Base-by-base conservation (phyloP, 2,329 filamentous ascomycete genomes). In the Neurospora crassa region DNA sequence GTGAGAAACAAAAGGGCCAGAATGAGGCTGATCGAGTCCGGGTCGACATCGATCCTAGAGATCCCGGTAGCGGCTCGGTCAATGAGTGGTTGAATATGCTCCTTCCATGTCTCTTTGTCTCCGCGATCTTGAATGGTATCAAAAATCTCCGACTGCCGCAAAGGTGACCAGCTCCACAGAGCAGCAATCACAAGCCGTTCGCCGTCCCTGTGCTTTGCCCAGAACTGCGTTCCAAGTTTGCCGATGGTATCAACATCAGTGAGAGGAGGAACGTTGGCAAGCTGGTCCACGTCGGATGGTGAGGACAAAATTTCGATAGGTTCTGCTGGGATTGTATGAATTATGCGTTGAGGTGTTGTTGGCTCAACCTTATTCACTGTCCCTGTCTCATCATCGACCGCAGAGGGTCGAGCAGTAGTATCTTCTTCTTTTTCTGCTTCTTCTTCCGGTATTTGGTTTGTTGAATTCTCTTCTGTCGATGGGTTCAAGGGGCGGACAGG, bases 141-240 rank as follows among this genome's bases (percentile, higher is more conserved):
- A 68, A 81, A 78, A 3, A 82, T 73, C 0, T 63, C 68, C 1
- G 73, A 67, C 16, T 78, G 68, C n/a, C 45, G 74, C 45, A 74
- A 74, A 0, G 7, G 29, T 40, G 72, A 69, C 69, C 78, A 76
- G 0, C 76, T 75, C 68, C 70, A 76, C 0, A 83, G 71, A 11
- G 78, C 73, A 8, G 73, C 76, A 6, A 80, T 78, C 7, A 81
- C 71, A 8, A 80, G 76, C 4, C 78, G 74, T 24, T 75, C 72
- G 1, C 70, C 45, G 69, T 79, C 78, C 6, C 70, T 45, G 3
- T 67, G 41, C 5, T 70, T 68, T 40, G 70, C 72, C 78, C 78
- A 79, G 34, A 74, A 69, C 2, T 72, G 53, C 16, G 40, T 10
- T 2, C 75, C 75, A 18, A 71, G 67, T 14, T 75, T 67, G 29